Conservation (phyloP, 139 green algal genomes). For the Chlamydomonas sp. region DNA sequence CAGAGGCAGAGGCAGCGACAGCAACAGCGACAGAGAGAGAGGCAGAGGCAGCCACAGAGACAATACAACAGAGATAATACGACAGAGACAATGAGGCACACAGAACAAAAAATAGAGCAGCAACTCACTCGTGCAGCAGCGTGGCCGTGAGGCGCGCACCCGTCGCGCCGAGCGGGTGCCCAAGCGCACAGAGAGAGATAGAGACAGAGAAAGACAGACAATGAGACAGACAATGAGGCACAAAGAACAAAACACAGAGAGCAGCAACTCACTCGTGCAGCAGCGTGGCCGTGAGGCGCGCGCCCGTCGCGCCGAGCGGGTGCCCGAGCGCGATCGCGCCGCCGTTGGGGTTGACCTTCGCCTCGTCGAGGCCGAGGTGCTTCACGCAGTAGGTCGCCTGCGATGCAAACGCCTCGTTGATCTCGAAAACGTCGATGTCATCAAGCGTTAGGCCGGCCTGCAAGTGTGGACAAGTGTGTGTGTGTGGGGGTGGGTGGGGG, state of each 20-base stretch:
- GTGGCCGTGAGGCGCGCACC: slow-evolving; percentile 83
- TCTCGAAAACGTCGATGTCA: slow-evolving; percentile 96
- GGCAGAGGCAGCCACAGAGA: too few relatives aligned
- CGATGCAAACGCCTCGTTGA: slow-evolving; percentile 85
- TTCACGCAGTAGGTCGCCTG: slow-evolving; percentile 82
- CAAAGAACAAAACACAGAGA: background rate
- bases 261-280: background rate
- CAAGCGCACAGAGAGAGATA: slow-evolving; percentile 59
- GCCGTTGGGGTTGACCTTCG: slow-evolving; percentile 94
- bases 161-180: slow-evolving; percentile 89
- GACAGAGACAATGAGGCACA: background rate
- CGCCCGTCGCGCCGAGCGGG: slow-evolving; percentile 82
- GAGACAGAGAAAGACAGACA: background rate
- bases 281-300: slow-evolving; percentile 77
- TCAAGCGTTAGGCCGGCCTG: slow-evolving; percentile 69
- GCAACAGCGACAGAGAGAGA: too few relatives aligned
- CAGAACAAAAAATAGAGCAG: background rate
- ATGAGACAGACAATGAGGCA: background rate
- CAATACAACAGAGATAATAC: background rate
- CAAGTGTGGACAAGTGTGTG: too few relatives aligned
- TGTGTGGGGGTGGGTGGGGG: too few relatives aligned
- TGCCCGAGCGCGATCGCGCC: slow-evolving; percentile 96
- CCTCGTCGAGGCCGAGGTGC: slow-evolving; percentile 79
- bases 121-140: background rate
- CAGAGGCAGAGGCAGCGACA: too few relatives aligned